Evolutionary conservation across 192 early-diverging fungal species (phyloP), one percentile per base, ranked within the genome.

Genomic region (Chytriomyces sp.): DNA sequence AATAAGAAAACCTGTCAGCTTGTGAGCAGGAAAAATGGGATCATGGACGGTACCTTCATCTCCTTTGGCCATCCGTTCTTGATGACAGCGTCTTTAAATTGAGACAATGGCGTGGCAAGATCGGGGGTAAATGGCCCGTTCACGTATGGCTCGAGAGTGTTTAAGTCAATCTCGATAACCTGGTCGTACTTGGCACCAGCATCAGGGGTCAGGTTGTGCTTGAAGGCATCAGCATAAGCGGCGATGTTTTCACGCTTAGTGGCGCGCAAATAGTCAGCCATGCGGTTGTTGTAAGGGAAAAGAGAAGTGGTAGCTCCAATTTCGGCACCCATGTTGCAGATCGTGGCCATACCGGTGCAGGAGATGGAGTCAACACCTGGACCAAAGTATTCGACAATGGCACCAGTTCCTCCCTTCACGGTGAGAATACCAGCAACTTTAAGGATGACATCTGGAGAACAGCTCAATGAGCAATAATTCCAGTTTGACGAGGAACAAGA

Each of bases 291-390:
- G 89, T 91, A 96, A 26, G 97, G 97, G 89, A 98, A 98, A 59
- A 97, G 80, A 16, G 97, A 98, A 61, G 97, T 97, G 61, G 97
- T 98, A 46, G 97, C 97, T 77, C 97, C 97, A 72, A 98, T 82
- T 86, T 98, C 97, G 57, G 97, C 97, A 81, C 97, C 97, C 97
- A 98, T 97, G 89, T 98, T 98, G 87, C 97, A 98, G 80, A 98
- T 94, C 62, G 97, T 98, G 71, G 93, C 97, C 97, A 98, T 97
- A 78, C 95, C 97, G 69, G 97, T 98, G 84, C 95, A 96, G 63
- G 94, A 95, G 79, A 98, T 86, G 50, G 93, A 91, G 70, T 97
- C 93, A 62, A 95, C 94, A 86, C 97, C 97, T 5, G 92, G 87
- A 65, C 97, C 97, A 87, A 96, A 94, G 91, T 98, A 98, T 86